Percentiles rank a stretch among this genome's conserved stretches.
Evolutionary conservation across 164 flowering plant genomes (phyloP).

Genomic region (Nymphaea thermarum): DNA sequence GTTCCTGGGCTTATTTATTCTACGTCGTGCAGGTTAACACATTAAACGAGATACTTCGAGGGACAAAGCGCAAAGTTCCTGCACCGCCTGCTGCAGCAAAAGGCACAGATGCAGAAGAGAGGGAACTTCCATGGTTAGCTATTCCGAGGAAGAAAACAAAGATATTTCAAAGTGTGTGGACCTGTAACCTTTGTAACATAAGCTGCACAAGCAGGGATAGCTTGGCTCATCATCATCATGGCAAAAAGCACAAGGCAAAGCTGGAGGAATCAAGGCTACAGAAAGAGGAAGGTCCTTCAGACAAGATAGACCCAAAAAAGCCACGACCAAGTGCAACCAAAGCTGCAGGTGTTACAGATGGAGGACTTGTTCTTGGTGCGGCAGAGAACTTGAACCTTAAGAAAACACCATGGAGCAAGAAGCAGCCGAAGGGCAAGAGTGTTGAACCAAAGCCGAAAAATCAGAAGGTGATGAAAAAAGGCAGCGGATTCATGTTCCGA

Average conservation of each 20-base stretch:
- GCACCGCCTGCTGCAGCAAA: neutral
- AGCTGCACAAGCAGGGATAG: neutral
- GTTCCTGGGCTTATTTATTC: neutral
- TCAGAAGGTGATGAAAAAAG: neutral
- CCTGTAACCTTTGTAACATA: neutral
- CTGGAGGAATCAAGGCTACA: neutral
- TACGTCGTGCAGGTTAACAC: neutral
- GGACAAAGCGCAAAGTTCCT: neutral
- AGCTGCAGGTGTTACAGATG: neutral
- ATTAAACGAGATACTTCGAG: neutral
- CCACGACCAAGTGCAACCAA: neutral
- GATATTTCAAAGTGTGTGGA: neutral
- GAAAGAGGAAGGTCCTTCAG: neutral
- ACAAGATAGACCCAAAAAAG: neutral
- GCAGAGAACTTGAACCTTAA: neutral
- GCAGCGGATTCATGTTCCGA: neutral
- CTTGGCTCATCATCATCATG: neutral
- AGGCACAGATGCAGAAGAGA: neutral
- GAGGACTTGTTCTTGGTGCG: neutral
- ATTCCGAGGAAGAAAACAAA: neutral
- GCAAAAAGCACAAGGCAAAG: neutral
- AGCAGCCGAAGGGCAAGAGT: slow-evolving; percentile 2
- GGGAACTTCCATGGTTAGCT: neutral
- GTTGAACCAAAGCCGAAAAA: neutral
- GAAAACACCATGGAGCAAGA: neutral